Conservation (phyloP, 2,329 filamentous ascomycete genomes). For the Zymoseptoria ardabiliae region DNA sequence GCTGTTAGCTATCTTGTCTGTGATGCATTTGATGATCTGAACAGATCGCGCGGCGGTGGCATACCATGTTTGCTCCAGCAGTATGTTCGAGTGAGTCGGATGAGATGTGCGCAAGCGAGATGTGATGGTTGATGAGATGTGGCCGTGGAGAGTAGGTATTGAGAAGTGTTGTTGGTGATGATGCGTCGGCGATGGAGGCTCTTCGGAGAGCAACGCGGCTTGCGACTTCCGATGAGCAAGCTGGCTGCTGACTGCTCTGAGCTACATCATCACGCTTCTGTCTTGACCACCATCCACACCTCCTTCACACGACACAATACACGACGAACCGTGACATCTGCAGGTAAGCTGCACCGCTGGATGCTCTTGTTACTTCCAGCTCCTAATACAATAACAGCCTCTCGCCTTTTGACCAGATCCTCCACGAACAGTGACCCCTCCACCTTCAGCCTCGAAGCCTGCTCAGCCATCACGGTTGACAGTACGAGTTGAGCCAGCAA, state of each 20-base stretch:
- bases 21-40: not conserved
- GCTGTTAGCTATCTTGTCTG: conserved; percentile 6
- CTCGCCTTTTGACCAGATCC: not conserved
- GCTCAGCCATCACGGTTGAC: not conserved
- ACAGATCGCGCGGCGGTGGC: not conserved
- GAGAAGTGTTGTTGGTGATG: not conserved
- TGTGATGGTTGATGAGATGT: not conserved
- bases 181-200: not conserved
- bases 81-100: not conserved
- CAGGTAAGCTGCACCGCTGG: not conserved
- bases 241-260: not conserved
- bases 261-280: not conserved
- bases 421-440: not conserved
- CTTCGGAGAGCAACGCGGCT: not conserved
- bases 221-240: not conserved
- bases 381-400: not conserved
- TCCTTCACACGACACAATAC: not conserved
- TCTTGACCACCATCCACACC: not conserved
- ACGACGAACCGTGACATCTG: not conserved
- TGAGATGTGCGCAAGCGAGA: not conserved
- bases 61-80: not conserved
- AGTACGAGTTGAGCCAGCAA: not conserved
- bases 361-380: not conserved
- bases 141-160: not conserved
- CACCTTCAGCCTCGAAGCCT: not conserved